Percentiles rank a stretch among this genome's conserved stretches.
Evolutionary conservation across 495 filamentous ascomycete genomes (phyloP).

Genomic region (Neurospora intermedia): DNA sequence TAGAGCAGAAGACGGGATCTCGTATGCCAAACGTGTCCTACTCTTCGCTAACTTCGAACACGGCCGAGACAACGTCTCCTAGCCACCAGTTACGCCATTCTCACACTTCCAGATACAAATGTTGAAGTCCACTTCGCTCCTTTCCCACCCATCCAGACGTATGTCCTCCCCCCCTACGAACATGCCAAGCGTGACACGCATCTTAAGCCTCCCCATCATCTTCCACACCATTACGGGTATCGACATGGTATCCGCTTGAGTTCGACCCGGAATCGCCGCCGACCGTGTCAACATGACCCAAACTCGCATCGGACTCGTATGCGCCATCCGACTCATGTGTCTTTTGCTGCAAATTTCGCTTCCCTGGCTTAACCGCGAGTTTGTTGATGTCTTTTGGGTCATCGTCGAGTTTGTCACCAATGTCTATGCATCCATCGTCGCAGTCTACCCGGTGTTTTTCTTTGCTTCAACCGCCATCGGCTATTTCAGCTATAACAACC

Average conservation of each 20-base stretch:
- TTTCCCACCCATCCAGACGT: conserved; percentile 28
- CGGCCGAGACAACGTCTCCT: conserved; percentile 46
- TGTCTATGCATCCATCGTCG: conserved; percentile 32
- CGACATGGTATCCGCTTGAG: conserved; percentile 29
- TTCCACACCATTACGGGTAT: conserved; percentile 32
- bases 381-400: conserved; percentile 35
- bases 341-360: conserved; percentile 12
- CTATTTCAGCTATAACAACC: conserved; percentile 6
- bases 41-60: conserved; percentile 47
- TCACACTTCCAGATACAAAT: conserved; percentile 21
- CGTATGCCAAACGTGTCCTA: conserved; percentile 22
- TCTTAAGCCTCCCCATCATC: conserved; percentile 11
- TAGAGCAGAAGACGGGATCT: conserved; percentile 6
- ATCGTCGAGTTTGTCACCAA: conserved; percentile 33
- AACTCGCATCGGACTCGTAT: conserved; percentile 13
- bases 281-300: conserved; percentile 3
- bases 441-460: conserved; percentile 40
- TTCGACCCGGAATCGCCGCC: conserved; percentile 15
- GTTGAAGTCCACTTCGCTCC: conserved; percentile 45
- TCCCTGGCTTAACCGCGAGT: conserved; percentile 38
- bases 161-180: conserved; percentile 8
- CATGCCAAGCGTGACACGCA: conserved; percentile 20
- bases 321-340: conserved; percentile 23
- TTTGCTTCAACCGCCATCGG: conserved; percentile 40
- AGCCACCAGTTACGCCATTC: conserved; percentile 40